These are phyloP conservation scores for Chenopodium formosanum DNA, from an alignment of 148 eudicot species.

Conservation along the genomic window DNA sequence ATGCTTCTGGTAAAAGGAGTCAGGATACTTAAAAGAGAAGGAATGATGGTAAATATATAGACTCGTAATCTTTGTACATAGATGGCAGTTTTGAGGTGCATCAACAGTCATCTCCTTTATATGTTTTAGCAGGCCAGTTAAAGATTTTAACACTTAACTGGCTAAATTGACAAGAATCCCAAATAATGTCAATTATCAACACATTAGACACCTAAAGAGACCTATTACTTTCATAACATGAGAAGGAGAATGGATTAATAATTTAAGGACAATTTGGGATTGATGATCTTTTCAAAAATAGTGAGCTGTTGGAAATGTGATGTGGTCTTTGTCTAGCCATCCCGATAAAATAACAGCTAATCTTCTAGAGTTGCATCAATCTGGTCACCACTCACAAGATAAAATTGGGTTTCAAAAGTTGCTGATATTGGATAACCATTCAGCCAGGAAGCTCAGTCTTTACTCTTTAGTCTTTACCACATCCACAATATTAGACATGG, in stretches of 20 bases:
- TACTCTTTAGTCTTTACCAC: background rate
- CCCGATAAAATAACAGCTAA: no score
- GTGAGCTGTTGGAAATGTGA: background rate
- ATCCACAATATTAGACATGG: background rate
- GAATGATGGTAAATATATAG: background rate
- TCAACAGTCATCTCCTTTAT: background rate
- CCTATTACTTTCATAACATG: background rate
- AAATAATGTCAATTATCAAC: background rate
- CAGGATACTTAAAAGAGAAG: background rate
- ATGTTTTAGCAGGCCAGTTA: background rate
- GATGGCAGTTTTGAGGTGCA: background rate
- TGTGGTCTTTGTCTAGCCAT: background rate
- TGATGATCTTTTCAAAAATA: background rate
- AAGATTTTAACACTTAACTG: background rate
- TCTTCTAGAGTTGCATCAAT: no score
- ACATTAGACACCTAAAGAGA: background rate
- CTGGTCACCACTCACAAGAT: background rate
- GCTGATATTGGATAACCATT: background rate
- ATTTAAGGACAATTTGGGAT: background rate
- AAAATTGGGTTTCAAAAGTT: background rate
- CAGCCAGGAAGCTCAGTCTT: background rate
- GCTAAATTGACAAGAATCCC: background rate
- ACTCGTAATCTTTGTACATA: background rate
- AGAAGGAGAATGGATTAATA: background rate
- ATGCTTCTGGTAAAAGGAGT: background rate